phyloP scores from a whole-genome alignment of 768 basidiomycete species.

The Pisolithus microcarpus region DNA sequence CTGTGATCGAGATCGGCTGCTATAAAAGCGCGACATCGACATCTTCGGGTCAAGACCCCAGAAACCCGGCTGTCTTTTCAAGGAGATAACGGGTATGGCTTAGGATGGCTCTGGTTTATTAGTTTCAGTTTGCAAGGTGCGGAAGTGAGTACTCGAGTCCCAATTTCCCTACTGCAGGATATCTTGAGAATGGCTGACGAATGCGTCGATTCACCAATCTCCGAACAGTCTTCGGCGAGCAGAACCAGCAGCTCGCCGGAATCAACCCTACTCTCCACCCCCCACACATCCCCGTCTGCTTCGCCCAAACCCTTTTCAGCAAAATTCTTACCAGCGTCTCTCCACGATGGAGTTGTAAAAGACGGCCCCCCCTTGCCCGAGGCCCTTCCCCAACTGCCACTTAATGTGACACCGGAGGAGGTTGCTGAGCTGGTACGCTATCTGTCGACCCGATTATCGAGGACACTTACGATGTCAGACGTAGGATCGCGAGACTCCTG shows the following conservation, averaged over 20 bases:
- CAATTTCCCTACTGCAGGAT: not conserved
- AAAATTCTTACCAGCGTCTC: conserved; percentile 14
- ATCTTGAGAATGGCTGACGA: conserved; percentile 1
- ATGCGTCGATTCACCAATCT: conserved; percentile 1
- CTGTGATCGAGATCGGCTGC: too few relatives aligned
- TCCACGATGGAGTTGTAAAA: conserved; percentile 12
- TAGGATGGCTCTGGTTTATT: too few relatives aligned
- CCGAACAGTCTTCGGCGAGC: not conserved
- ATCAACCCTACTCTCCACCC: conserved; percentile 7
- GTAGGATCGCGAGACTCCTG: conserved; percentile 32
- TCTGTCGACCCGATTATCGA: not conserved
- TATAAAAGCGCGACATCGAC: too few relatives aligned
- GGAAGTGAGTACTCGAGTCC: too few relatives aligned
- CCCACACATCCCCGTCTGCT: conserved; percentile 4
- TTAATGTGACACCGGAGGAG: conserved; percentile 14
- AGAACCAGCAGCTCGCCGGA: conserved; percentile 2
- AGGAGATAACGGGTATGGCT: too few relatives aligned
- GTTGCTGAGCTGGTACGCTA: conserved; percentile 20
- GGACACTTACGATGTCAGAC: not conserved
- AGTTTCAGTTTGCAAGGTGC: too few relatives aligned
- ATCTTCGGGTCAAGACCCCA: not conserved
- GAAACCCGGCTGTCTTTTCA: not conserved
- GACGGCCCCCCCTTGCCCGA: conserved; percentile 15
- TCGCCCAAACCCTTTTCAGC: conserved; percentile 7
- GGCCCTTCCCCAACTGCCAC: conserved; percentile 17